phyloP scores from a whole-genome alignment of 345 rosid species.

The Salix suchowensis region DNA sequence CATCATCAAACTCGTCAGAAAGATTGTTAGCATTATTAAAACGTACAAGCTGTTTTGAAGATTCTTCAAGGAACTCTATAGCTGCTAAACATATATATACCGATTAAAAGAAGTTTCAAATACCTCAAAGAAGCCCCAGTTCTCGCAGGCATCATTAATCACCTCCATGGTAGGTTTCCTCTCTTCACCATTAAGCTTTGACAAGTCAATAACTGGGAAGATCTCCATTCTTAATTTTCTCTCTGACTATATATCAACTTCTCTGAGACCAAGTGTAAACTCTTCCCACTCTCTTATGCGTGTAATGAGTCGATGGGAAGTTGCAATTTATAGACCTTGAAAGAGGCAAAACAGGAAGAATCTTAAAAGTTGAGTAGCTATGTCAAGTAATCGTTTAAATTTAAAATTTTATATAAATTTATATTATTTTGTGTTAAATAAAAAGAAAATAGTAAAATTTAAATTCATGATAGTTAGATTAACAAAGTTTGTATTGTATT shows the following conservation, averaged over 20 bases:
- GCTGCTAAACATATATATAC: neutral
- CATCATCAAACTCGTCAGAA: neutral
- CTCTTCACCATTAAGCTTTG: conserved; percentile 60
- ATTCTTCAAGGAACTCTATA: neutral
- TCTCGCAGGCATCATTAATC: conserved; percentile 92
- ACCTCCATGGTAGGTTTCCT: conserved; percentile 53
- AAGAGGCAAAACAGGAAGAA: neutral
- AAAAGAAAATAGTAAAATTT: no score
- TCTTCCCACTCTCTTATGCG: conserved; percentile 8
- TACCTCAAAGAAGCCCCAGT: conserved; percentile 99
- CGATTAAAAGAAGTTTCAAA: neutral
- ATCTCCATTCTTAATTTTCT: conserved; percentile 41
- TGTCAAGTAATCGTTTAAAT: no score
- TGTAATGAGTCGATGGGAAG: conserved; percentile 10
- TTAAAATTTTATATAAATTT: no score
- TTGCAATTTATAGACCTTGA: conserved; percentile 49
- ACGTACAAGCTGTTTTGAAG: neutral
- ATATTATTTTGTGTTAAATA: no score
- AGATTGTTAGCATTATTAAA: neutral
- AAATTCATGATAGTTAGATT: fast-evolving
- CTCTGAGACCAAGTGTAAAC: neutral
- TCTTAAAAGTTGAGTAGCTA: no score
- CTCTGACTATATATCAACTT: neutral
- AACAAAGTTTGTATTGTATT: fast-evolving
- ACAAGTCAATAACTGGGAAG: conserved; percentile 67